Base-by-base conservation (phyloP, 257 asterid genomes). In the Solanum tacnaense region DNA sequence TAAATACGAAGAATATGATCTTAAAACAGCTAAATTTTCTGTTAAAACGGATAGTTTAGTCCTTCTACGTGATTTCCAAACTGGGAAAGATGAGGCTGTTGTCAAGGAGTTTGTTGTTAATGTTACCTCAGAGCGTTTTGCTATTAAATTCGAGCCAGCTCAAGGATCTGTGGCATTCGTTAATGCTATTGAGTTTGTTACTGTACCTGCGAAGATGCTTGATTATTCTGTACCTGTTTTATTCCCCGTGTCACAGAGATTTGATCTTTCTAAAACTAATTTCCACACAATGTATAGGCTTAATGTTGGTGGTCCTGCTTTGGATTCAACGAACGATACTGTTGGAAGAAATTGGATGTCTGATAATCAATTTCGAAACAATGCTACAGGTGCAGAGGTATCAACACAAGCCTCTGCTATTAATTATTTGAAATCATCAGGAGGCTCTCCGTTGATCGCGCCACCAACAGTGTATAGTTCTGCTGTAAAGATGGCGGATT, bases 161-260 rank as follows among this genome's bases (percentile, higher is more conserved):
- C 23, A 85, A 11, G 95, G 93, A 5, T 89, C 92, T 87, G 83
- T 88, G 32, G 96, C 96, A 0, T 94, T 83, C 86, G 75, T 94
- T 70, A 94, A 86, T 60, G 96, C 89, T 44, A 89, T 94, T 49
- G 95, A 94, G 84, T 90, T 93, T 31, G 93, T 91, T 5, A 93
- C 96, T 9, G 90, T 92, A 13, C 96, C 94, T 5, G 93, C 91
- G 7, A 87, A 84, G 3, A 12, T 92, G 49, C 74, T 94, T 73
- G 86, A 88, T n/a, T 91, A 89, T 38, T 71, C 70, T 7, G 95
- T 92, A 5, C 49, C 88, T 32, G 73, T 90, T 11, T 89, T 94
- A 12, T 94, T 91, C 29, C 95, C 96, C 1, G 91, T 86, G 74
- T 92, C 91, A 1, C 87, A 91, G 7, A 86, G 74, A 78, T 21